Percentiles rank a stretch among this genome's conserved stretches.
These are phyloP conservation scores for Cyathus pygmaeus DNA, from an alignment of 1,284 basidiomycete genomes.

Conservation along the genomic window DNA sequence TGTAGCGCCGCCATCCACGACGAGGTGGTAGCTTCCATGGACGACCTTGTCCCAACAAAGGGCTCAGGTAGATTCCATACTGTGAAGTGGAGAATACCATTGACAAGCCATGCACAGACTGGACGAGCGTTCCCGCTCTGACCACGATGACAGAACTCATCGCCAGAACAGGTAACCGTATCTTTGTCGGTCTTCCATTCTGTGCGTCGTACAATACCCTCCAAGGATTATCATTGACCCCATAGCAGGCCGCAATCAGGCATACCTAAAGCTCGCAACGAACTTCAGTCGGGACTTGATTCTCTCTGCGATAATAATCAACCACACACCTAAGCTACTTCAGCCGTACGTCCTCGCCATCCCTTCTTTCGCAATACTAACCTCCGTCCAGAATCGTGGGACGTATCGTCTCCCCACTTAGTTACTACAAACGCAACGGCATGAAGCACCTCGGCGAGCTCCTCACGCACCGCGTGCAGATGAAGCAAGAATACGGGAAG, in stretches of 20 bases:
- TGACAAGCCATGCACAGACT: constrained; percentile 35
- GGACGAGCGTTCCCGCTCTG: constrained; percentile 32
- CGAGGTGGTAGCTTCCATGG: constrained; percentile 2
- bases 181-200: constrained; percentile 52
- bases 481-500: constrained; percentile 23
- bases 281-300: constrained; percentile 41
- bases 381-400: constrained; percentile 17
- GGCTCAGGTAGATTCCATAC: not conserved
- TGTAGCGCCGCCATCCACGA: constrained; percentile 7
- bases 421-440: constrained; percentile 6
- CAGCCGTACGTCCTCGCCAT: constrained; percentile 42
- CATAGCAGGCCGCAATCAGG: constrained; percentile 49
- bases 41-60: constrained; percentile 1
- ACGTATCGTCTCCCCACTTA: constrained; percentile 13
- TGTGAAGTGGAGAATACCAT: too few relatives aligned
- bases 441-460: constrained; percentile 26
- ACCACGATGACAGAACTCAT: constrained; percentile 9
- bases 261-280: constrained; percentile 47
- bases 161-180: constrained; percentile 37
- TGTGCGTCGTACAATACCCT: constrained; percentile 32
- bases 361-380: not conserved
- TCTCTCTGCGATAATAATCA: constrained; percentile 32
- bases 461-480: constrained; percentile 26
- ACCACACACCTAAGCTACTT: constrained; percentile 48
- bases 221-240: not conserved